Conservation (phyloP, 106 monocot genomes). For the Allium cepa region DNA sequence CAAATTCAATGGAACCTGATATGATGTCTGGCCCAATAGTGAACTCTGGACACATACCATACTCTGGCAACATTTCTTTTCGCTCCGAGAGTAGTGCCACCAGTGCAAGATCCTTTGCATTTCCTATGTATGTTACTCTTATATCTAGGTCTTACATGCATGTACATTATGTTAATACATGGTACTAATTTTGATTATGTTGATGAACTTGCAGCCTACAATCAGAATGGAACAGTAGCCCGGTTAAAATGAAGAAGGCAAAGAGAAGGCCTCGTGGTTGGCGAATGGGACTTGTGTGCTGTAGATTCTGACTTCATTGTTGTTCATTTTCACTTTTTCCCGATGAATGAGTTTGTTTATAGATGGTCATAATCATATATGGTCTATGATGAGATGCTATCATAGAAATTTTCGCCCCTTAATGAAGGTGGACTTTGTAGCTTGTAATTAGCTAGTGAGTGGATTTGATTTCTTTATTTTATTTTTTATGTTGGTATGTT, state of each 20-base stretch:
- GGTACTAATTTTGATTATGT: too few relatives aligned
- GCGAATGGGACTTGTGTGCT: conserved; percentile 44
- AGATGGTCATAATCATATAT: too few relatives aligned
- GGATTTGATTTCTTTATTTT: too few relatives aligned
- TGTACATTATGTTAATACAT: too few relatives aligned
- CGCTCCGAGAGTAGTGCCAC: conserved; percentile 85
- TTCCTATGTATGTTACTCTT: conserved; percentile 69
- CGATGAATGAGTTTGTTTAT: too few relatives aligned
- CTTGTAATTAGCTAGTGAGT: too few relatives aligned
- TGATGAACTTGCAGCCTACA: conserved; percentile 36
- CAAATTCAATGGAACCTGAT: conserved; percentile 20
- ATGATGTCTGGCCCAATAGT: conserved; percentile 21
- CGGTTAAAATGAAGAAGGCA: conserved; percentile 11
- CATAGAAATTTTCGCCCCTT: too few relatives aligned
- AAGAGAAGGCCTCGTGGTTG: conserved; percentile 31
- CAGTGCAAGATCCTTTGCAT: conserved; percentile 83
- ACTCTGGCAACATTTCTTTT: conserved; percentile 73
- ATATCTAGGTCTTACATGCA: too few relatives aligned
- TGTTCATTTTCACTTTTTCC: not conserved
- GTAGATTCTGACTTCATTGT: conserved; percentile 42
- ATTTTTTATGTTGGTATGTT: too few relatives aligned
- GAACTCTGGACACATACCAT: conserved; percentile 46
- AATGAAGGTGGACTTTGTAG: too few relatives aligned
- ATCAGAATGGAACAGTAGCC: conserved; percentile 63
- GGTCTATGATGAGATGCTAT: too few relatives aligned